Evolutionary conservation across 495 filamentous ascomycete genomes (phyloP).

Genomic region (Xylaria bambusicola): DNA sequence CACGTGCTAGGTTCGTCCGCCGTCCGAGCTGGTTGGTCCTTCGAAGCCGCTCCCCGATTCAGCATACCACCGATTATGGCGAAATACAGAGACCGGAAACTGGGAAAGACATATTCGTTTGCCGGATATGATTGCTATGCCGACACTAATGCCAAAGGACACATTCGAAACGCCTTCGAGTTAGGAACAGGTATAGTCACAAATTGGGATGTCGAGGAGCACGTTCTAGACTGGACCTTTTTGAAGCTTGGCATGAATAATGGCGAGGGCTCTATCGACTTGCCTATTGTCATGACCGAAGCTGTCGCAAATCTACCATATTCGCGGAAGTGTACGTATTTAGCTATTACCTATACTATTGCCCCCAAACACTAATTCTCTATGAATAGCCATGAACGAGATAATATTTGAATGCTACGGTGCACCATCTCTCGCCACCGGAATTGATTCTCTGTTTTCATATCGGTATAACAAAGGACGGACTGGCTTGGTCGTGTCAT

Average conservation of each 20-base stretch:
- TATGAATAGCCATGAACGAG: conserved; percentile 81
- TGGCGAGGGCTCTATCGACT: conserved; percentile 67
- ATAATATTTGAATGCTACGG: conserved; percentile 94
- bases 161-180: conserved; percentile 89
- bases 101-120: conserved; percentile 85
- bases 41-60: conserved; percentile 76
- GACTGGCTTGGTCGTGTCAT: conserved; percentile 88
- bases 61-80: conserved; percentile 86
- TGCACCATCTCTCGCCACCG: conserved; percentile 84
- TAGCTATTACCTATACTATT: background rate
- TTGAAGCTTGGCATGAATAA: conserved; percentile 87
- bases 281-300: conserved; percentile 94
- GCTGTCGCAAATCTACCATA: conserved; percentile 88
- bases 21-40: conserved; percentile 93
- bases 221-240: conserved; percentile 88
- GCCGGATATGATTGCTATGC: conserved; percentile 88
- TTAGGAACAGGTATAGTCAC: conserved; percentile 84
- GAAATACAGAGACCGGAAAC: conserved; percentile 89
- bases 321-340: conserved; percentile 72
- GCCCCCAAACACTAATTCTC: conserved; percentile 10
- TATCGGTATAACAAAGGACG: conserved; percentile 87
- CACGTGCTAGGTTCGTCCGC: conserved; percentile 70
- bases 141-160: conserved; percentile 88
- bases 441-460: conserved; percentile 94
- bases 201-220: conserved; percentile 98